Base-by-base conservation (phyloP, 805 yeast genomes). In the Helenozyma baotianmanensis region DNA sequence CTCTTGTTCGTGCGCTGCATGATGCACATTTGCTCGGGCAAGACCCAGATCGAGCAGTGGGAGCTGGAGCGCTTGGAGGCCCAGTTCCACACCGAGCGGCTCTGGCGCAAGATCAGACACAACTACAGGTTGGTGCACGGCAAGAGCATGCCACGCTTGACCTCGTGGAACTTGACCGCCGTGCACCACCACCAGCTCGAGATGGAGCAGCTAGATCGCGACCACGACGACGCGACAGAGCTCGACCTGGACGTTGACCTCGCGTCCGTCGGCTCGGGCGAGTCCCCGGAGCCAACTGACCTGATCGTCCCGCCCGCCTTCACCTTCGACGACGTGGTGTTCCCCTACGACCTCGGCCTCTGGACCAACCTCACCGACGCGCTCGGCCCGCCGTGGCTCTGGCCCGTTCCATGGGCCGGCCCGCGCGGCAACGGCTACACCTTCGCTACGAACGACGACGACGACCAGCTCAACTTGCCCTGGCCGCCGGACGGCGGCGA, bases 401-500 rank as follows among this genome's bases (percentile, higher is more conserved):
- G 95, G 94, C 24, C 78, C 0, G 59, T 76, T 41, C 95, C 96
- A 0, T 84, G 80, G 77, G 79, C 82, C 2, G 52, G 48, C 3
- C 80, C 96, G 0, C 34, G 42, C 24, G 79, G 78, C 1, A 60
- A 72, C 43, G 97, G 96, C 0, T 50, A 72, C 31, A 49, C 49
- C 1, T 88, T 78, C 41, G 58, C 56, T 6, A 78, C 72, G 28
- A 45, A 51, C 39, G 76, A 76, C 42, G 85, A 80, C 27, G 74
- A 66, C 15, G 83, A 80, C 46, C 73, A 82, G 39, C 58, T 81
- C 32, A 72, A 76, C 1, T 60, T 82, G 24, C 92, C 96, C 2
- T 90, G 97, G 95, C 98, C 98, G 1, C 95, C 96, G 1, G 95
- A 87, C 59, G 88, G 86, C 5, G 79, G 79, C 1, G 65, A 70